Base-by-base conservation (phyloP, 768 basidiomycete species). In the Termitomyces bulborhizus region DNA sequence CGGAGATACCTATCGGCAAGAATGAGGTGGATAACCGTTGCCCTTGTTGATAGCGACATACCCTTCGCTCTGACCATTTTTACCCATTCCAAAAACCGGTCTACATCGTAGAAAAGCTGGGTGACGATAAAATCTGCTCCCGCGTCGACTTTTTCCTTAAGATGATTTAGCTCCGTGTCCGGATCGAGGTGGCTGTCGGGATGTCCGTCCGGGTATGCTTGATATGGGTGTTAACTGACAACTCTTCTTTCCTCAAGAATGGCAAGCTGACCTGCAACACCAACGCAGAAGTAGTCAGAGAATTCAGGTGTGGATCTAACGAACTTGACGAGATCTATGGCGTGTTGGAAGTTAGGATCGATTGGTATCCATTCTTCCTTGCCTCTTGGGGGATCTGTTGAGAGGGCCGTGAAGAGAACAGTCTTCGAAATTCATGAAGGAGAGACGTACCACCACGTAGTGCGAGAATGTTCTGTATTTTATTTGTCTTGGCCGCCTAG, bases 91-190 rank as follows among this genome's bases (percentile, higher is more conserved):
- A 93, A 68, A 71, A 97, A 98, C 15, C 80, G 79, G 47, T 93
- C 85, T n/a, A 88, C 83, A 66, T 99, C 96, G 71, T 98, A 99
- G 71, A 99, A 99, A 6, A 98, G 76, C 63, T 99, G 97, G 0
- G 97, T 98, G 49, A 98, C 76, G 57, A 99, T 90, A 67, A 93
- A 98, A 64, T 98, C 90, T 2, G 96, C 96, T 15, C 97, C 97
- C 0, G 91, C 93, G 62, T 96, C 87, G 39, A 97, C 85, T 68
- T 98, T 99, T 43, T 79, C 78, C 68, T 89, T 91, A 54, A 99
- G 75, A 62, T 84, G 75, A 1, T 79, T 73, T 16, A 98, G 71
- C 63, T 88, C 81, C 41, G 72, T 68, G 51, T 87, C 85, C 64
- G 86, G 84, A 51, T 77, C 76, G 3, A 74, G 66, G 8, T 71